A percentile compares a stretch with the other conserved stretches of the same genome.
phyloP scores from a whole-genome alignment of 306 rosid species.

The Prosopis cineraria region DNA sequence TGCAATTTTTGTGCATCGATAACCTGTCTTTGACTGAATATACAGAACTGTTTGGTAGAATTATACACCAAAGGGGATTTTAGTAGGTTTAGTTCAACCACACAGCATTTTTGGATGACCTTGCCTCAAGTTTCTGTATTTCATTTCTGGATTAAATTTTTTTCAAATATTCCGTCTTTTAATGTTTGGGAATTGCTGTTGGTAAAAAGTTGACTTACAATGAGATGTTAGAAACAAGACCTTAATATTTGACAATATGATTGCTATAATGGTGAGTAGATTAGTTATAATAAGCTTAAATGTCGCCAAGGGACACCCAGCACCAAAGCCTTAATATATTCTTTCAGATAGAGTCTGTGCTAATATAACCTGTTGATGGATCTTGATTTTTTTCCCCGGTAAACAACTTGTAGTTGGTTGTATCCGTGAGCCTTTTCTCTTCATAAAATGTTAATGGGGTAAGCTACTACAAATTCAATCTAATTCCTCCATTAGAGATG shows the following conservation, averaged over 20 bases:
- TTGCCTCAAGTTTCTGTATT: background rate
- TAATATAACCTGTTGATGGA: slow-evolving; percentile 1
- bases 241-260: background rate
- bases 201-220: background rate
- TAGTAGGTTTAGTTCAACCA: background rate
- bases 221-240: background rate
- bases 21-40: background rate
- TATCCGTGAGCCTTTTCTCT: background rate
- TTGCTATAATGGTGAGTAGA: background rate
- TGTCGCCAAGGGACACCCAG: too few relatives aligned
- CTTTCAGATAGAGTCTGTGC: background rate
- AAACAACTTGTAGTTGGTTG: background rate
- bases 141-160: background rate
- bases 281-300: background rate
- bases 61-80: background rate
- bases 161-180: background rate
- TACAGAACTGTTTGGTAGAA: background rate
- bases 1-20: background rate
- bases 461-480: background rate
- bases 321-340: slow-evolving; percentile 16
- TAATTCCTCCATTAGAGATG: background rate
- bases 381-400: slow-evolving; percentile 2
- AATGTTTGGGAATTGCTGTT: background rate
- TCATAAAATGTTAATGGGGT: background rate
- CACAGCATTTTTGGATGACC: background rate